phyloP scores from a whole-genome alignment of 108 stramenopile species.

The Skeletonema potamos region DNA sequence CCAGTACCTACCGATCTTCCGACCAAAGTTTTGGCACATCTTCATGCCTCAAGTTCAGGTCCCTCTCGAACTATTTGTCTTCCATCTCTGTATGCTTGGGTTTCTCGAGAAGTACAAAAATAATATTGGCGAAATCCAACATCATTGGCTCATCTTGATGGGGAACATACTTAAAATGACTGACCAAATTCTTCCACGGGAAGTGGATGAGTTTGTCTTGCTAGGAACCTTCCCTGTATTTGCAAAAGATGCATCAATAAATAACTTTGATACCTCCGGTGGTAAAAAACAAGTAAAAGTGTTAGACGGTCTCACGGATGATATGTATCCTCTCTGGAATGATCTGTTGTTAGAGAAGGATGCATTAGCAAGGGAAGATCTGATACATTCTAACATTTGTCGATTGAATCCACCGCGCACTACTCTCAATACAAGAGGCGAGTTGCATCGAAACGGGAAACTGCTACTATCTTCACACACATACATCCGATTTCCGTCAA shows the following conservation, averaged over 20 bases:
- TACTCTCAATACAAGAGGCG: conserved; percentile 17
- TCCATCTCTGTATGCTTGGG: conserved; percentile 91
- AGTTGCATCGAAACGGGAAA: conserved; percentile 50
- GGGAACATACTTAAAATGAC: conserved; percentile 58
- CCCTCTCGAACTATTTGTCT: conserved; percentile 87
- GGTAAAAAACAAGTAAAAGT: neutral
- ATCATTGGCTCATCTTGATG: conserved; percentile 70
- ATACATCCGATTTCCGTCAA: conserved; percentile 27
- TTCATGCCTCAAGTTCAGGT: conserved; percentile 88
- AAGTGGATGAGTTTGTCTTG: conserved; percentile 59
- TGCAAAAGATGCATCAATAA: conserved; percentile 11
- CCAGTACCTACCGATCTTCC: conserved; percentile 52
- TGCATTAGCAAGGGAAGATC: conserved; percentile 27
- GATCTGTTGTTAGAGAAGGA: conserved; percentile 47
- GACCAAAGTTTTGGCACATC: conserved; percentile 77
- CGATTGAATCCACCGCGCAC: neutral
- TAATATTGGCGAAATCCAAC: conserved; percentile 75
- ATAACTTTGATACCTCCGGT: neutral
- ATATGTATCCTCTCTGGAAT: conserved; percentile 63
- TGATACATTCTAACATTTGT: conserved; percentile 28
- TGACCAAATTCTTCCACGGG: conserved; percentile 64
- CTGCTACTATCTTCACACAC: conserved; percentile 41
- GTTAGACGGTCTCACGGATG: conserved; percentile 14
- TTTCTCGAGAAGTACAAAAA: conserved; percentile 89
- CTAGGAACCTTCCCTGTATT: conserved; percentile 57